Evolutionary conservation across 768 basidiomycete genomes (phyloP), one percentile per base, ranked within the genome.

Genomic region (Pleurotus pulmonarius): DNA sequence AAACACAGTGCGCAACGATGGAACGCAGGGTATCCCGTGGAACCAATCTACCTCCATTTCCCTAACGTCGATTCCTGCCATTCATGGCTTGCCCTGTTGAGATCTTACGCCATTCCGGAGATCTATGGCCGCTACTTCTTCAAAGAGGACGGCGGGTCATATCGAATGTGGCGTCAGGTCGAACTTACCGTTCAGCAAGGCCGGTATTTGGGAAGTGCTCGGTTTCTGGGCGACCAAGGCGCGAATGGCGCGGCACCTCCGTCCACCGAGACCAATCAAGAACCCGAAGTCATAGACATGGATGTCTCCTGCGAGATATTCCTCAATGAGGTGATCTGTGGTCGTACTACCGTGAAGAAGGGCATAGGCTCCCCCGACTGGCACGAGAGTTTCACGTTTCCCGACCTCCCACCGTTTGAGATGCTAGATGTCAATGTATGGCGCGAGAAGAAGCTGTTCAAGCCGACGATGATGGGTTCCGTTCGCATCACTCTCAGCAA

Each of bases 81-180:
- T 60, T 83, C 86, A 2, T 95, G 93, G 92, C 76, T 90, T 47
- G 83, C 86, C 20, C 81, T 94, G 49, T 75, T 94, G 55, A 84
- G 86, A 57, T 90, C 92, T 3, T 92, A 89, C 68, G 86, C 93
- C 11, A 79, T 80, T 49, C 87, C 90, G 1, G 92, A 93, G 69
- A 82, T 88, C 55, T 90, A 92, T 65, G 90, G 87, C 34, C 75
- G 77, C 60, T 72, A 78, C 66, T 74, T 77, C 60, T 74, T 75
- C 39, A 75, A 82, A 18, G 64, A 69, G 49, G 85, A 86, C 58
- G 88, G 87, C 43, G 91, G 91, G 5, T 81, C 88, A 9, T 92
- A 90, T 70, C 85, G 92, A 55, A 88, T 94, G 82, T 94, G 90
- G 88, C 80, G 93, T 49, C 88, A 90, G 67, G 78, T 94, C 20